phyloP scores from a whole-genome alignment of 2,329 filamentous ascomycete species.

The Ceratocystis ficicola region DNA sequence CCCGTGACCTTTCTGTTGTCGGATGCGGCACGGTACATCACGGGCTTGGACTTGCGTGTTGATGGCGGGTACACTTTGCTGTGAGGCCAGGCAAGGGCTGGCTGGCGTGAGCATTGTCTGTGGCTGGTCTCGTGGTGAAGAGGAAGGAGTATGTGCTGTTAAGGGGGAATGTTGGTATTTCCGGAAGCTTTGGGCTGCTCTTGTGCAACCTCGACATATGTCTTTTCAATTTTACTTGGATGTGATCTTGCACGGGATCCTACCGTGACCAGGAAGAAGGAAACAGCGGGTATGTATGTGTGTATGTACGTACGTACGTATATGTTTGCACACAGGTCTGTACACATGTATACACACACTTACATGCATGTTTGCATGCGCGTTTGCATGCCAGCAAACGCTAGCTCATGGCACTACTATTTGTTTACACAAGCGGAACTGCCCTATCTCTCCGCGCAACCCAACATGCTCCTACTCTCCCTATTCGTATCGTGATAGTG shows the following conservation, averaged over 20 bases:
- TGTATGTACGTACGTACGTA: neutral
- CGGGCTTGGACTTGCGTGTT: slow-evolving; percentile 63
- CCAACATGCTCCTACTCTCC: too few species aligned
- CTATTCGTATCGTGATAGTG: too few species aligned
- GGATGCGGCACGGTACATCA: slow-evolving; percentile 62
- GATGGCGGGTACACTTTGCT: slow-evolving; percentile 75
- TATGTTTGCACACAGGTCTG: neutral
- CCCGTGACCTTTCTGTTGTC: slow-evolving; percentile 77
- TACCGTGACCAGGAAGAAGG: neutral
- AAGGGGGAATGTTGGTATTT: neutral
- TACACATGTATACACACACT: neutral
- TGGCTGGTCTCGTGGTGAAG: neutral
- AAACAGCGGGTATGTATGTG: neutral
- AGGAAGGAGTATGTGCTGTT: neutral
- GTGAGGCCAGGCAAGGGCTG: neutral
- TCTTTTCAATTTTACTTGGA: neutral
- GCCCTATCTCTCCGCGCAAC: too few species aligned
- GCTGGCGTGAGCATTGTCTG: neutral
- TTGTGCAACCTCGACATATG: neutral
- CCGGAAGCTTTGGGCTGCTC: neutral
- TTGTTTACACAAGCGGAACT: too few species aligned
- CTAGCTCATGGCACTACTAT: neutral
- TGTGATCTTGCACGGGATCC: neutral
- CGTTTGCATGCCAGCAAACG: neutral
- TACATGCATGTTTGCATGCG: neutral